Conservation (phyloP, 169 alveolate species). For the Eimeria maxima region DNA sequence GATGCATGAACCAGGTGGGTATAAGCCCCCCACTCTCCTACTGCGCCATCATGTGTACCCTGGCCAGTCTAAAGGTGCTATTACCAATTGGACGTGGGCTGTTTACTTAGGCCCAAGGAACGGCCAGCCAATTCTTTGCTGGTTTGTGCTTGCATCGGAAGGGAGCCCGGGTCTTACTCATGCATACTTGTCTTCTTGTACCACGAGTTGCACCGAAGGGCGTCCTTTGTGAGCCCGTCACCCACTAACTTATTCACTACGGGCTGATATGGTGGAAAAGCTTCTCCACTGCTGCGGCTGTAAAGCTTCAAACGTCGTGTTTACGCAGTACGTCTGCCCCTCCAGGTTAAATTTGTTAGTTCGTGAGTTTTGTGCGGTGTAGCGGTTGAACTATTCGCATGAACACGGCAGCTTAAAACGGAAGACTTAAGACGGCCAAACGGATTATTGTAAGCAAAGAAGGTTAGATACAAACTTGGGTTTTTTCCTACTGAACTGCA, state of each 20-base stretch:
- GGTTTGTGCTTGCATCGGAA: no score
- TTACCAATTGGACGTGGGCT: no score
- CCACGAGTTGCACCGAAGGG: no score
- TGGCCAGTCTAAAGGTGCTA: no score
- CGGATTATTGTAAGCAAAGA: background rate
- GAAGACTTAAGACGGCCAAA: background rate
- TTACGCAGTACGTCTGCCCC: background rate
- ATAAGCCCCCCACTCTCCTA: no score
- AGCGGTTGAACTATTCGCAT: background rate
- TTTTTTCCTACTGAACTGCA: background rate
- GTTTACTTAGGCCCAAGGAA: no score
- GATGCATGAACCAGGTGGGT: no score
- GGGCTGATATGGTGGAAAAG: no score
- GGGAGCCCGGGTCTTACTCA: no score
- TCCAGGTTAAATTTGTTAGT: background rate
- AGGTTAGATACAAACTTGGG: background rate
- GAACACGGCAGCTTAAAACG: background rate
- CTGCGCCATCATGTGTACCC: no score
- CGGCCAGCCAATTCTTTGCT: no score
- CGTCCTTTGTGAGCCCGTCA: background rate
- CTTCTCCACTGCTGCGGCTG: background rate
- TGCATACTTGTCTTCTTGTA: no score
- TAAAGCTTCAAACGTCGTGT: background rate
- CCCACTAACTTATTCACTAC: background rate
- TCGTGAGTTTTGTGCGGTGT: background rate